Evolutionary conservation across 129 eudicot genomes (phyloP).

Genomic region (Tagetes erecta): DNA sequence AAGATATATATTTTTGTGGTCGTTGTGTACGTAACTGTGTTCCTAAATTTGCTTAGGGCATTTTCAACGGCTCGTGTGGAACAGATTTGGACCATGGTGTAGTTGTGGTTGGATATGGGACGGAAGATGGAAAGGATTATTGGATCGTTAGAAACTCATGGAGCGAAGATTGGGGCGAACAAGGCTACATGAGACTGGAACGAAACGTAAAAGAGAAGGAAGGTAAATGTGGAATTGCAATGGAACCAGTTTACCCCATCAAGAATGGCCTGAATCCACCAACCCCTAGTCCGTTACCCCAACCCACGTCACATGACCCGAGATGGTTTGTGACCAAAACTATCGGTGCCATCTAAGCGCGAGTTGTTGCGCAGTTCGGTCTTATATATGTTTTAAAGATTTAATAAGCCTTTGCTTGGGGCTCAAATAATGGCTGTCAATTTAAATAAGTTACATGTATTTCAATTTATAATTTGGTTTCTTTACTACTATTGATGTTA

Average conservation of each 20-base stretch:
- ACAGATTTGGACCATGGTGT: slow-evolving; percentile 48
- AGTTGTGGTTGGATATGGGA: slow-evolving; percentile 46
- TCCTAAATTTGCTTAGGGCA: slow-evolving; percentile 26
- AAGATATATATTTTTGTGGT: too few relatives aligned
- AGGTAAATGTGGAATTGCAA: slow-evolving; percentile 5
- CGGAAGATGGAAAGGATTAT: slow-evolving; percentile 38
- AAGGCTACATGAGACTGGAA: slow-evolving; percentile 48
- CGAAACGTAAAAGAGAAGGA: slow-evolving; percentile 33
- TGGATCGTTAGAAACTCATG: slow-evolving; percentile 59
- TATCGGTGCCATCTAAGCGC: slow-evolving; percentile 50
- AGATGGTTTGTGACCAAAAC: slow-evolving; percentile 45
- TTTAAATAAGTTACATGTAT: too few relatives aligned
- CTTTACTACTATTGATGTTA: too few relatives aligned
- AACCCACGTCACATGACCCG: slow-evolving; percentile 46
- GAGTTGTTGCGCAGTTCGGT: slow-evolving; percentile 47
- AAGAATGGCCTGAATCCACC: slow-evolving; percentile 51
- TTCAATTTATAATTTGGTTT: too few relatives aligned
- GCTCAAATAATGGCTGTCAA: too few relatives aligned
- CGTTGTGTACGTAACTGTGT: too few relatives aligned
- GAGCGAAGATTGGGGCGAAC: slow-evolving; percentile 47
- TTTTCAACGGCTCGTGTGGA: slow-evolving; percentile 47
- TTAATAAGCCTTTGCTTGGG: too few relatives aligned
- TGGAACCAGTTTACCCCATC: slow-evolving; percentile 50
- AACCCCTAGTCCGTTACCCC: slow-evolving; percentile 65
- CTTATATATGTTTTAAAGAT: too few relatives aligned